Conservation (phyloP, 1,139 yeast species). For the Lodderomyces beijingensis region DNA sequence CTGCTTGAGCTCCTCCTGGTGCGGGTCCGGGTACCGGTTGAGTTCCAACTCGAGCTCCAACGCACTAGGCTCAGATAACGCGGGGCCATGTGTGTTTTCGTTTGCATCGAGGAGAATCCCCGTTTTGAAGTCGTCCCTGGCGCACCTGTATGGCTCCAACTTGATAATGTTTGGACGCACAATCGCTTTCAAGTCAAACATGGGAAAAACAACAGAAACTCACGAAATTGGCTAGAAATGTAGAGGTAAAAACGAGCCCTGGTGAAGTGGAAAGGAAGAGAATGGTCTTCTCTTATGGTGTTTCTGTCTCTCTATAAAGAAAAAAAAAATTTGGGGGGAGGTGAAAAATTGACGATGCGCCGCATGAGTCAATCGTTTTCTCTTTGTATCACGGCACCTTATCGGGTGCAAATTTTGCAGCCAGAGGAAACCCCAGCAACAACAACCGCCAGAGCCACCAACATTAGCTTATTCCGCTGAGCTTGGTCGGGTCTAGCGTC, state of each 20-base stretch:
- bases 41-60: constrained; percentile 44
- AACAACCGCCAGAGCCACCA: too few relatives aligned
- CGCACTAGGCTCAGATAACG: constrained; percentile 34
- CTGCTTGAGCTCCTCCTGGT: constrained; percentile 74
- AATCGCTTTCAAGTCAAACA: constrained; percentile 54
- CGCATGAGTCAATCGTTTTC: too few relatives aligned
- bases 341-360: too few relatives aligned
- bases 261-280: not conserved
- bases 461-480: not conserved
- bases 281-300: too few relatives aligned
- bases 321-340: too few relatives aligned
- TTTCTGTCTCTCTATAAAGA: too few relatives aligned
- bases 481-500: constrained; percentile 2
- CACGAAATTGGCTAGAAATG: not conserved
- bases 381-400: too few relatives aligned
- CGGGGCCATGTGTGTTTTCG: constrained; percentile 92
- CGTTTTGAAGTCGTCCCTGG: constrained; percentile 84
- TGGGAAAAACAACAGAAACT: constrained; percentile 9
- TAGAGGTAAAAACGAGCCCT: not conserved
- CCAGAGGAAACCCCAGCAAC: too few relatives aligned
- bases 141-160: constrained; percentile 90
- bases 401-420: too few relatives aligned
- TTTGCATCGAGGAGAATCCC: constrained; percentile 92
- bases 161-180: constrained; percentile 81
- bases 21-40: constrained; percentile 96